Evolutionary conservation across 441 rosid species (phyloP), one percentile per base, ranked within the genome.

Genomic region (Rhodomyrtus psidioides): DNA sequence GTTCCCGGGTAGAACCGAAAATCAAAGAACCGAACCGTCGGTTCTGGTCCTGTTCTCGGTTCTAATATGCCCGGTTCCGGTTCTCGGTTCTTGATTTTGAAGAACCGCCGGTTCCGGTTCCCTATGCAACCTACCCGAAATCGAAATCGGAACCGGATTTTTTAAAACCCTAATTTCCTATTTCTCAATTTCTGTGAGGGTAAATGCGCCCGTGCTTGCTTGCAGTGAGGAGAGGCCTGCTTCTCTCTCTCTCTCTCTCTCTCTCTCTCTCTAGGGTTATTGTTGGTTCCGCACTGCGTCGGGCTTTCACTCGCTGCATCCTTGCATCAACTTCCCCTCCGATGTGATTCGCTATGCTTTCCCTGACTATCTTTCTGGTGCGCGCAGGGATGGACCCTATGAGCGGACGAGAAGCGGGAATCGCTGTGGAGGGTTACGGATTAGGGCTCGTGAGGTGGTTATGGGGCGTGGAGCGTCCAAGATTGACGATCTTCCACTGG

Each of bases 381-480:
- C 76, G 76, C 76, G 76, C 76, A 65, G 76, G 76, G 76, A 65
- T 26, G 76, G 46, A 21, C 76, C 34, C 76, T 44, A 65, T 65
- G 76, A 65, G 26, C 76, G 76, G 46, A 60, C 46, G 26, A 15
- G 74, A 9, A 60, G 76, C 76, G 76, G 75, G 76, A 10, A 34
- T 34, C 46, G 76, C 46, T 13, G 46, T 27, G 82, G 74, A 81
- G 74, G 28, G 82, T 13, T 17, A 44, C 65, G 27, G 44, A 27
- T 27, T 46, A 34, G 82, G 28, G 54, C 24, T 70, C 58, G 24
- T 14, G 17, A 1, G 83, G 84, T 28, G 82, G 55, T 34, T 44
- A 96, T 97, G 99, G 99, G 99, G 91, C 96, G 99, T 82, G 97
- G 97, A 89, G 97, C 91, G 59, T 97, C 99, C 87, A 97, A 97